phyloP scores from a whole-genome alignment of 495 filamentous ascomycete species.

The Penicillium daleae region DNA sequence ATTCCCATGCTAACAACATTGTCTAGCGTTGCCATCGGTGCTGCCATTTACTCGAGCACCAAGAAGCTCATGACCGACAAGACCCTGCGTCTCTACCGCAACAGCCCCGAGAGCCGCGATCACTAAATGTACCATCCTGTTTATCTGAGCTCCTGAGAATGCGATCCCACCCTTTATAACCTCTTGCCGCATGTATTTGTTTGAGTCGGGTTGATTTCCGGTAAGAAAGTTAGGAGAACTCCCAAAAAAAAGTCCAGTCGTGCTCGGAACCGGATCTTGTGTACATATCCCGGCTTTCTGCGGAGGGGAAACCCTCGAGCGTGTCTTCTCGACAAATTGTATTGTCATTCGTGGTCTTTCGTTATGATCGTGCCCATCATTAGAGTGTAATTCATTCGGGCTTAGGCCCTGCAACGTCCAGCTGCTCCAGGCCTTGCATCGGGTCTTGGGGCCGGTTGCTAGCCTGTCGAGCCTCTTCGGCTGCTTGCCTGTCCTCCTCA shows the following conservation, averaged over 20 bases:
- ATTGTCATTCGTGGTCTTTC: constrained; percentile 35
- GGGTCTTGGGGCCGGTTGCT: constrained; percentile 72
- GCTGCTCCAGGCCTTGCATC: constrained; percentile 92
- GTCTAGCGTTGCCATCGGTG: constrained; percentile 65
- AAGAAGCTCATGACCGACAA: constrained; percentile 88
- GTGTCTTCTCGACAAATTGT: constrained; percentile 37
- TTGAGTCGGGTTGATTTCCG: constrained; percentile 33
- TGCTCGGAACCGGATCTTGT: constrained; percentile 37
- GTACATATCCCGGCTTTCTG: constrained; percentile 47
- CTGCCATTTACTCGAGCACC: constrained; percentile 76
- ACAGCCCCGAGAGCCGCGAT: constrained; percentile 52
- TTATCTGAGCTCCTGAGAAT: constrained; percentile 39
- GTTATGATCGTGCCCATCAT: constrained; percentile 31
- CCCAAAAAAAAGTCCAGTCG: constrained; percentile 27
- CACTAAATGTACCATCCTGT: constrained; percentile 51
- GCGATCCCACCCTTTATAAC: constrained; percentile 35
- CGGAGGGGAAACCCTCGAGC: constrained; percentile 33
- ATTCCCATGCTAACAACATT: constrained; percentile 31
- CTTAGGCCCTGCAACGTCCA: constrained; percentile 92
- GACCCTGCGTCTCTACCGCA: constrained; percentile 75
- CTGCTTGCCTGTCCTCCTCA: constrained; percentile 77
- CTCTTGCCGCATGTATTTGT: constrained; percentile 42
- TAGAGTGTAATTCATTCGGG: constrained; percentile 58
- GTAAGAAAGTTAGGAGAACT: constrained; percentile 20
- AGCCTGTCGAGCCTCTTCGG: constrained; percentile 58